Base-by-base conservation (phyloP, 495 filamentous ascomycete genomes). In the Clavariopsis aquatica region DNA sequence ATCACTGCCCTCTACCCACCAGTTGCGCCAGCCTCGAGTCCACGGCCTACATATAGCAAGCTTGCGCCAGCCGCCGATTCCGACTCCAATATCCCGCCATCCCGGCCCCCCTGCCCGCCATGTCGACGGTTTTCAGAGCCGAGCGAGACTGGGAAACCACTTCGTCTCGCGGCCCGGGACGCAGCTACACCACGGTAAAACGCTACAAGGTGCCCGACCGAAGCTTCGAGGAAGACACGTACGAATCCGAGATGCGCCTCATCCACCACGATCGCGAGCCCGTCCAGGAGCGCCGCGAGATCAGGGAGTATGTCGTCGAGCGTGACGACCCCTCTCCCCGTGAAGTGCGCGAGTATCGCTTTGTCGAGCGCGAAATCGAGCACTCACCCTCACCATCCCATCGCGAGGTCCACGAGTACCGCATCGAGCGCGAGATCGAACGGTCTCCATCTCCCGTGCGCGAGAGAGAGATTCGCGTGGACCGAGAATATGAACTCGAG, bases 151-250 rank as follows among this genome's bases (percentile, higher is more conserved):
- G 68, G 65, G 71, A 73, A 29, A 59, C 57, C 13, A 20, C 34
- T 17, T 69, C 66, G 23, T 57, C 60, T 61, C 65, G 66, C 45
- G 26, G 20, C 43, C 53, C 49, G 20, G 69, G 69, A 5, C 71
- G 60, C 46, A 60, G 64, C 45, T 76, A 70, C 66, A 76, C 74
- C 47, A 78, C 76, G 1, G 73, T 78, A 36, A 73, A 74, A 49
- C 73, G 76, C 38, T 78, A 78, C 66, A 73, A 74, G 60, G 66
- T 78, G 2, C 76, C 76, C 38, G 76, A 78, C 15, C 61, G 51
- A 9, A 41, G 60, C 24, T 54, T 66, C 38, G 63, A 71, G 17
- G 68, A 60, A 9, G 70, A 73, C 53, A 60, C 41, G 1, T 69
- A 65, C 57, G 72, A 75, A 52, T 67, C 72, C 17, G 71, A 75